Base-by-base conservation (phyloP, 805 yeast species). In the Candida glaebosa region DNA sequence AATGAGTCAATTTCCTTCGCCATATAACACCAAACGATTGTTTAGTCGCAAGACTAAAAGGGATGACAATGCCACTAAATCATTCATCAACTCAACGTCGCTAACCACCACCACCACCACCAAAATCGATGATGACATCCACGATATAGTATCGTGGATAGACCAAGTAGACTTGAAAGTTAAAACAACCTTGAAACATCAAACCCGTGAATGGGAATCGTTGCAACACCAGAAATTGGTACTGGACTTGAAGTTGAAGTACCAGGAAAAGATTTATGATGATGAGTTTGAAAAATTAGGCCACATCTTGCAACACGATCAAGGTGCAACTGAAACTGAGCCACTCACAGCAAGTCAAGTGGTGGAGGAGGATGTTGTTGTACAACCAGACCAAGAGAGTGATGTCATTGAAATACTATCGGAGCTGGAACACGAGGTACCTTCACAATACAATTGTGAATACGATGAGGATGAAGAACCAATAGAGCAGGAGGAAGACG, bases 331-430 rank as follows among this genome's bases (percentile, higher is more conserved):
- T 28, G 38, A 30, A 12, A 40, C 35, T 26, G 43, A 36, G n/a
- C n/a, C n/a, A n/a, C n/a, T n/a, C n/a, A n/a, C n/a, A n/a, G n/a
- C n/a, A n/a, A n/a, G n/a, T n/a, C n/a, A n/a, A n/a, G n/a, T n/a
- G 18, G 38, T 37, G 12, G 31, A 34, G 12, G 30, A 34, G 17
- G 16, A 31, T 6, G 4, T 14, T 14, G 15, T 32, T 24, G 18
- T 7, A 9, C 18, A 34, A 73, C 73, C 77, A 31, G 72, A 90
- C 3, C 85, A 28, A 28, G 42, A 28, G 18, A 35, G 14, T 38
- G 40, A 22, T 28, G 38, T 20, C 12, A 41, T 35, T 18, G 43
- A 36, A 22, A 18, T 31, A 9, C 22, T 37, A 17, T 36, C 44
- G 10, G 40, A 40, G 20, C 20, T 30, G 17, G 37, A 33, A 16